Evolutionary conservation across 257 asterid species (phyloP).

Genomic region (Penstemon davidsonii): DNA sequence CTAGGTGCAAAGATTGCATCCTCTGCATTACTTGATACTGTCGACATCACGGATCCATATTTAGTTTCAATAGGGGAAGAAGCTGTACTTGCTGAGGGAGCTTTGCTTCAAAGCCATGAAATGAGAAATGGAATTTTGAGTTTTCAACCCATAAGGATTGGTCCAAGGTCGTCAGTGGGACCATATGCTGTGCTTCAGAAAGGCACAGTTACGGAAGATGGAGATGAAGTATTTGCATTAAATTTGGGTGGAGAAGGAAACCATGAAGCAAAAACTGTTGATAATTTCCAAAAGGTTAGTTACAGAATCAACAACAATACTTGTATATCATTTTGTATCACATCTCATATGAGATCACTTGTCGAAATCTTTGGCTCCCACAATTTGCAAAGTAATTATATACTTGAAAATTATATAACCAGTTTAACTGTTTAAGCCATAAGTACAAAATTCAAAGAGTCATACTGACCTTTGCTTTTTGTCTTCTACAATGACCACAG

Average conservation of each 20-base stretch:
- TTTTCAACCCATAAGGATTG: conserved; percentile 47
- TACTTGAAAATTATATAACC: background rate
- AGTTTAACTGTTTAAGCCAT: no score
- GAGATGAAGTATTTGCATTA: conserved; percentile 44
- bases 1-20: conserved; percentile 59
- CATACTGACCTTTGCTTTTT: conserved; percentile 23
- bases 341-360: background rate
- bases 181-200: conserved; percentile 59
- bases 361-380: background rate
- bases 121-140: conserved; percentile 58
- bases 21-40: conserved; percentile 54
- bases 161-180: conserved; percentile 53
- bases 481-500: conserved; percentile 30
- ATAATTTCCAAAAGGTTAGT: conserved; percentile 39
- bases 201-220: conserved; percentile 50
- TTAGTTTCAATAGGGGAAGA: conserved; percentile 63
- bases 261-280: conserved; percentile 18
- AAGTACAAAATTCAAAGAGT: background rate
- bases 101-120: conserved; percentile 63
- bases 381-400: background rate
- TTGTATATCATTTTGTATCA: background rate
- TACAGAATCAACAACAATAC: background rate
- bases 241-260: conserved; percentile 32
- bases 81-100: conserved; percentile 67
- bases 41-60: conserved; percentile 65